Conservation (phyloP, 2,329 filamentous ascomycete genomes). For the Talaromyces sp. region DNA sequence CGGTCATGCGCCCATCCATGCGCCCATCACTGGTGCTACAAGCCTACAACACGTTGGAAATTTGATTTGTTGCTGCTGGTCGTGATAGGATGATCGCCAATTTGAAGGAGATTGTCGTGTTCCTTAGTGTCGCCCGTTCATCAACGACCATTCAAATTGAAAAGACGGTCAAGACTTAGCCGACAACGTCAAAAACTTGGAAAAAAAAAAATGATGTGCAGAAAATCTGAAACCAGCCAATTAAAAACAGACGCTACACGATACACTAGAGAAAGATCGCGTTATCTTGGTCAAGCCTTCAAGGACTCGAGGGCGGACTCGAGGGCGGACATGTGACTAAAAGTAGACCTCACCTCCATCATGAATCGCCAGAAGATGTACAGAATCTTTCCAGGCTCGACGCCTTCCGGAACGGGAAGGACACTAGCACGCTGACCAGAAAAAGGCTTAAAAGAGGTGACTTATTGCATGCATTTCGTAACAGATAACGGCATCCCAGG, state of each 20-base stretch:
- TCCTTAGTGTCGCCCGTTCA: neutral
- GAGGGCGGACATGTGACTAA: neutral
- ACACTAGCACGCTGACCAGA: neutral
- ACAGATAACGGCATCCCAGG: conserved; percentile 11
- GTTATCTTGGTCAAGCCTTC: neutral
- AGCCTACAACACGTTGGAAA: neutral
- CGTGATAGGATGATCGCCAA: neutral
- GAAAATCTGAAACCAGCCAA: conserved; percentile 1
- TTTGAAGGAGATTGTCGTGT: neutral
- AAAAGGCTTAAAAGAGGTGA: neutral
- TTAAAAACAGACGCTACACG: neutral
- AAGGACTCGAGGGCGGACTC: neutral
- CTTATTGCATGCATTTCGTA: conserved; percentile 2
- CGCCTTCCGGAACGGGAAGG: neutral
- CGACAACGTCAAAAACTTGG: neutral
- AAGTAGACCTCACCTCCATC: neutral
- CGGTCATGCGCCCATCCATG: conserved; percentile 12
- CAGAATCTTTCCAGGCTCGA: neutral
- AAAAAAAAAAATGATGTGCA: neutral
- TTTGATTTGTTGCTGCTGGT: neutral
- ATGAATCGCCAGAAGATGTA: neutral
- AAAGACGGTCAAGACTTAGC: neutral
- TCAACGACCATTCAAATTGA: neutral
- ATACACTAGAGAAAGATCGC: neutral
- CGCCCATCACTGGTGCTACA: conserved; percentile 1